A percentile compares a stretch with the other conserved stretches of the same genome.
phyloP scores from a whole-genome alignment of 2,329 filamentous ascomycete genomes.

The Aspergillus fischeri region DNA sequence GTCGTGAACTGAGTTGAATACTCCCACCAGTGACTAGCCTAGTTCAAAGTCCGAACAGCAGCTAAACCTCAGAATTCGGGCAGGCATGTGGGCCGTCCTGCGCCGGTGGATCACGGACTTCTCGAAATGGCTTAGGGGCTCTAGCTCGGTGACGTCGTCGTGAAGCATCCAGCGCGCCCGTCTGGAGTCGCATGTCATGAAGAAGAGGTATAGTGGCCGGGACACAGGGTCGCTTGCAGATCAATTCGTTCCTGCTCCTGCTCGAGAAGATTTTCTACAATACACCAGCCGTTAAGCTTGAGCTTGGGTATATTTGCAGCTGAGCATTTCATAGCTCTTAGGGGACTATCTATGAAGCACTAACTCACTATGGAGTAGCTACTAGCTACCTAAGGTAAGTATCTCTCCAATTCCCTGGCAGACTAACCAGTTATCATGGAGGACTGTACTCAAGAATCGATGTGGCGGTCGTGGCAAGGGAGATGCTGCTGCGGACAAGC shows the following conservation, averaged over 20 bases:
- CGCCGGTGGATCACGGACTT: conserved; percentile 16
- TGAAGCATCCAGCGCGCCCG: conserved; percentile 17
- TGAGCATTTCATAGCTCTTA: background rate
- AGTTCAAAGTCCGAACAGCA: background rate
- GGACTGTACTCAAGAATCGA: background rate
- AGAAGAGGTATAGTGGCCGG: background rate
- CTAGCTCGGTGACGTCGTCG: conserved; percentile 27
- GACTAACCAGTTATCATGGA: conserved; percentile 2
- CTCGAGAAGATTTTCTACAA: background rate
- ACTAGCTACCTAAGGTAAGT: background rate
- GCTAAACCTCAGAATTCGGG: conserved; percentile 10
- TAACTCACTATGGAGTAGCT: background rate
- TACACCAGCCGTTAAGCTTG: background rate
- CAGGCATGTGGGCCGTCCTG: conserved; percentile 21
- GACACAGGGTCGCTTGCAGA: background rate
- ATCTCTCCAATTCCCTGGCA: background rate
- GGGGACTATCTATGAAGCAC: background rate
- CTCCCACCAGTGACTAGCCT: background rate
- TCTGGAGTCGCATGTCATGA: background rate
- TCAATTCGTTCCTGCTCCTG: background rate
- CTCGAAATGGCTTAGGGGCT: conserved; percentile 15
- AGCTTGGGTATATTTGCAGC: background rate
- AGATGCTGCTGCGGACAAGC: conserved; percentile 12
- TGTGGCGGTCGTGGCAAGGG: conserved; percentile 6
- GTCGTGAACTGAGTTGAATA: background rate